Conservation (phyloP, 129 eudicot genomes). For the Chrysanthemum lavandulifolium region DNA sequence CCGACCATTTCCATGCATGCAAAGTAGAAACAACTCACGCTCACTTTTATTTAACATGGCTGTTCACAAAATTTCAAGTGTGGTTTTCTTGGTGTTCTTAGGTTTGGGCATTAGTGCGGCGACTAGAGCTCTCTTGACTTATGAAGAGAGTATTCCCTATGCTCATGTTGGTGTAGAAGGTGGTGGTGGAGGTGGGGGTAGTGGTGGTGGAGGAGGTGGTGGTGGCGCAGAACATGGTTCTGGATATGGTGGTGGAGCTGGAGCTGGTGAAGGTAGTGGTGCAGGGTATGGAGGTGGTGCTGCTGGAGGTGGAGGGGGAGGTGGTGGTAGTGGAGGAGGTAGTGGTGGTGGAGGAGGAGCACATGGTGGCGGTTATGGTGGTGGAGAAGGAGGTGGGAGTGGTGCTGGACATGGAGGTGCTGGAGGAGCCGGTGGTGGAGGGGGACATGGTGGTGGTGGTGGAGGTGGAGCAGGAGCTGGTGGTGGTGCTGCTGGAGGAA, state of each 20-base stretch:
- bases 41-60: slow-evolving; percentile 37
- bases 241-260: slow-evolving; percentile 45
- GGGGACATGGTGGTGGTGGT: slow-evolving; percentile 48
- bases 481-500: slow-evolving; percentile 39
- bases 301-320: slow-evolving; percentile 40
- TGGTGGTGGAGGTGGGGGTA: slow-evolving; percentile 48
- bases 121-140: slow-evolving; percentile 55
- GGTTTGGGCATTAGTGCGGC: slow-evolving; percentile 61
- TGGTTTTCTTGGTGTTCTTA: slow-evolving; percentile 57
- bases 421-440: slow-evolving; percentile 49
- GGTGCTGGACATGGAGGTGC: slow-evolving; percentile 55
- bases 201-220: slow-evolving; percentile 52
- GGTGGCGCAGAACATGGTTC: slow-evolving; percentile 46
- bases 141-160: slow-evolving; percentile 28
- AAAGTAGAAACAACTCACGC: slow-evolving; percentile 1
- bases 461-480: slow-evolving; percentile 43
- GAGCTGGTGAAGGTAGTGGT: slow-evolving; percentile 43
- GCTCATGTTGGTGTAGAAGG: slow-evolving; percentile 31
- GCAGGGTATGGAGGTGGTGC: slow-evolving; percentile 43
- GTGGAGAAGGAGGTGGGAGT: slow-evolving; percentile 49
- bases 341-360: slow-evolving; percentile 43
- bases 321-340: slow-evolving; percentile 44
- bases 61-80: slow-evolving; percentile 33
- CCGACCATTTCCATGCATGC: slow-evolving; percentile 31
- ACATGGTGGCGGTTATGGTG: slow-evolving; percentile 49